Conservation (phyloP, 257 asterid genomes). For the Nicotiana benthamiana region DNA sequence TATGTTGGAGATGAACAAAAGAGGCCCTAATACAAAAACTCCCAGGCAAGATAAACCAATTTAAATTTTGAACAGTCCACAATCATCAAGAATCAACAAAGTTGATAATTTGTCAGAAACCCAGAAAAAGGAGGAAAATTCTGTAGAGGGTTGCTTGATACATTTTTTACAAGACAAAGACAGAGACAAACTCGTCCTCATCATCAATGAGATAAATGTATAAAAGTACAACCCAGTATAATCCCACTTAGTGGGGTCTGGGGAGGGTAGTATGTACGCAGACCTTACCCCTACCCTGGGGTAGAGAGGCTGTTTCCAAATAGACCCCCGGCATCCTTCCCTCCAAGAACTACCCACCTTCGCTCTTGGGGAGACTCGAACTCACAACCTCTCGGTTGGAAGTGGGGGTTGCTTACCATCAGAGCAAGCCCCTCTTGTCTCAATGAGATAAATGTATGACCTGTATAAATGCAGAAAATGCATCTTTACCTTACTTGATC, state of each 20-base stretch:
- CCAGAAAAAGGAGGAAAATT: not conserved
- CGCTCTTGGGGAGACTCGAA: too few relatives aligned
- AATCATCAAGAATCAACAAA: not conserved
- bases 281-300: too few relatives aligned
- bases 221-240: too few relatives aligned
- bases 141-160: not conserved
- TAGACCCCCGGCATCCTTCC: too few relatives aligned
- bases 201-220: not conserved
- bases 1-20: not conserved
- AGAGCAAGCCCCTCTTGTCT: too few relatives aligned
- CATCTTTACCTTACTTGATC: conserved; percentile 40
- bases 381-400: too few relatives aligned
- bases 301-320: too few relatives aligned
- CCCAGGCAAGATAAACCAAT: not conserved
- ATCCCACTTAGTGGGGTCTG: too few relatives aligned
- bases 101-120: not conserved
- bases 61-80: not conserved
- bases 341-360: too few relatives aligned
- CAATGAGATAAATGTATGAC: not conserved
- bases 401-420: too few relatives aligned
- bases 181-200: not conserved
- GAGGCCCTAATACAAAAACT: not conserved
- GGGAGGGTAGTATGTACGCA: too few relatives aligned
- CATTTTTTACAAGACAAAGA: not conserved
- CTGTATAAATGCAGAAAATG: not conserved